Evolutionary conservation across 2,329 filamentous ascomycete species (phyloP), one percentile per base, ranked within the genome.

Genomic region (Exophiala xenobiotica): DNA sequence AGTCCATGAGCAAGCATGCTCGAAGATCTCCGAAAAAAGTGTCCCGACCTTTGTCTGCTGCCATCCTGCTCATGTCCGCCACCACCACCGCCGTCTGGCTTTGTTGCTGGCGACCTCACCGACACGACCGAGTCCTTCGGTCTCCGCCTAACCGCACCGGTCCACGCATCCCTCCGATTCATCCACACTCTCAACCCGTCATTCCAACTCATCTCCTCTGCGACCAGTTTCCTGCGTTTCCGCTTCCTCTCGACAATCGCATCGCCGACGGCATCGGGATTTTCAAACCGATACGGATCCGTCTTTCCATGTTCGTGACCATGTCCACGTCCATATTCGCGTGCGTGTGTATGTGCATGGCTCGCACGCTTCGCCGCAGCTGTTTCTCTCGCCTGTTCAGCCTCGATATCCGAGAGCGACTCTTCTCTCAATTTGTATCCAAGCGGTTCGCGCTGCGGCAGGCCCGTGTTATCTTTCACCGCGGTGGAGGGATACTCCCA

Each of bases 91-190:
- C n/a, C n/a, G n/a, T n/a, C n/a, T n/a, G n/a, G n/a, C n/a, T n/a
- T n/a, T n/a, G n/a, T n/a, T n/a, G n/a, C n/a, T n/a, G n/a, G n/a
- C n/a, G n/a, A n/a, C 12, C 31, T 35, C 31, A 14, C 18, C 31
- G 26, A 6, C 26, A 16, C 31, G 31, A 12, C 39, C 26, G 37
- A 18, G 2, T 40, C 38, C 18, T 14, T 29, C 7, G 59, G 57
- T 37, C 54, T 52, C 24, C 58, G 56, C 37, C 41, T 43, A 19
- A 79, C 80, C 24, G 90, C 91, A 24, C 87, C 86, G 1, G 90
- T 92, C 92, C 92, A 97, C 5, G 83, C 84, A 70, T 96, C 83
- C 42, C 91, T 80, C 52, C 88, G 78, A 23, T 85, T 81, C 53
- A 85, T 80, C 70, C 89, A 97, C 66, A 86, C 87, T n/a, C 83